Evolutionary conservation across 2,329 filamentous ascomycete genomes (phyloP), one percentile per base, ranked within the genome.

Genomic region (Neopestalotiopsis clavispora): DNA sequence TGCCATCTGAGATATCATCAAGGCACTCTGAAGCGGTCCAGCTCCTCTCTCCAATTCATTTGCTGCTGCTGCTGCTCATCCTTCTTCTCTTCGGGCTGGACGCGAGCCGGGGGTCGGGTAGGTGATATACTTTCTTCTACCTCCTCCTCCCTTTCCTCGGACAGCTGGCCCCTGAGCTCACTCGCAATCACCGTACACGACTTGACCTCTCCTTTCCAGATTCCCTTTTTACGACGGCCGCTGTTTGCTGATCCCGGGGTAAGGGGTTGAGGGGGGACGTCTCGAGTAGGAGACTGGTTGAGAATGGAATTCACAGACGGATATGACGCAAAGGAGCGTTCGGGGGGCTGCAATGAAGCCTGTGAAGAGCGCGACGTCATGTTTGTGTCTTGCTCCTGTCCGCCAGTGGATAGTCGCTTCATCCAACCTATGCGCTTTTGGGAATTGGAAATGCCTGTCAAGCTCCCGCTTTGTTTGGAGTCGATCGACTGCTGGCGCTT

Each of bases 341-440:
- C 20, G 14, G 45, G n/a, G 17, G 17, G 9, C 17, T 14, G 45
- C 45, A 9, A 17, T 10, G n/a, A 20, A 20, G 45, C n/a, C 17
- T 17, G 45, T 9, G 17, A 20, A 17, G 17, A 17, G 45, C n/a
- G 45, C 20, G 34, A 12, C 20, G 23, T 28, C n/a, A 10, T 45
- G 12, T 67, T 67, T 30, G 9, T 10, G 17, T 57, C 20, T 32
- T 42, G 14, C 17, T n/a, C 23, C 12, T 60, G 12, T 32, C 34
- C 65, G 14, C 30, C 28, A n/a, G 45, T 45, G 10, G 30, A 20
- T 17, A 14, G 17, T 17, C 20, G 20, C n/a, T 38, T 34, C 30
- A 67, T 42, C 65, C 65, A 67, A n/a, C 52, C 65, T 58, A 67
- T 67, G 9, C 40, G 66, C 14, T 30, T 32, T 2, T 56, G 52